These are phyloP conservation scores for Wickerhamomyces sp. DNA, from an alignment of 1,139 yeast species.

Conservation along the genomic window DNA sequence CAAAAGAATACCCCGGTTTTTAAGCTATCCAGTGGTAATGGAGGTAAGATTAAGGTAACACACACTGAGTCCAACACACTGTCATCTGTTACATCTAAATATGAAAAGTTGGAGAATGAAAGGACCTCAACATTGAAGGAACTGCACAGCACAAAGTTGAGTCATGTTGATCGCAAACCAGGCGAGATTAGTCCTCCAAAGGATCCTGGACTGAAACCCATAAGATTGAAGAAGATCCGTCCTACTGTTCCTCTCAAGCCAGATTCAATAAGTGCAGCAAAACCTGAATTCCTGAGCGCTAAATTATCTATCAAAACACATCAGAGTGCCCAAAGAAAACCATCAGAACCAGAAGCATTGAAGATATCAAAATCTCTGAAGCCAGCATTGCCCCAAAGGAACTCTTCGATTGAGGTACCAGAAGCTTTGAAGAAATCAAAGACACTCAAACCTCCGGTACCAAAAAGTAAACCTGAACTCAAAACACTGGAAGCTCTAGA, in stretches of 20 bases:
- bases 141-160: not conserved
- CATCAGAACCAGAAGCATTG: conserved; percentile 5
- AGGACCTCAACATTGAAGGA: not conserved
- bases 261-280: not conserved
- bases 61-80: conserved; percentile 20
- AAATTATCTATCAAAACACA: conserved; percentile 1
- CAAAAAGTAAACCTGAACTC: conserved; percentile 18
- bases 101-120: not conserved
- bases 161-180: not conserved
- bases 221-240: conserved; percentile 17
- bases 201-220: conserved; percentile 10
- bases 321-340: not conserved
- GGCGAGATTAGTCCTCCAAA: not conserved
- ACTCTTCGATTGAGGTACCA: conserved; percentile 23
- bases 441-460: conserved; percentile 23
- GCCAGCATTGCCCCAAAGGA: conserved; percentile 24
- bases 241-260: conserved; percentile 13
- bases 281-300: conserved; percentile 6
- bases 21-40: conserved; percentile 10
- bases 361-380: conserved; percentile 6
- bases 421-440: conserved; percentile 27
- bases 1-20: conserved; percentile 9
- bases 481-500: conserved; percentile 23
- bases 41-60: conserved; percentile 19
- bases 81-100: not conserved